A percentile compares a stretch with the other conserved stretches of the same genome.
Evolutionary conservation across 345 rosid genomes (phyloP).

Genomic region (Arabidopsis thaliana): DNA sequence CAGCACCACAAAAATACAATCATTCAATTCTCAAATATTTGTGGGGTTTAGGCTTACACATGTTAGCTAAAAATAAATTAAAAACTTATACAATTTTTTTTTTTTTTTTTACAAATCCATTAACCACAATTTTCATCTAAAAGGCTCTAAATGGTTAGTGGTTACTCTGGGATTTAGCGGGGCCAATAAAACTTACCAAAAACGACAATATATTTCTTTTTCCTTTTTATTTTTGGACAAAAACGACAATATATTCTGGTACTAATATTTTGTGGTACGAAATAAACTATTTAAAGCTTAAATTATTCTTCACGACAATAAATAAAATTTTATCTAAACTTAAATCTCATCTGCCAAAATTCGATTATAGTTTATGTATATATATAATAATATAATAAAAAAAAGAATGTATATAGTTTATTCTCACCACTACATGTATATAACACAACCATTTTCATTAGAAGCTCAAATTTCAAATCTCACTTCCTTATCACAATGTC

Average conservation of each 20-base stretch:
- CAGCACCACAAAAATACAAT: not conserved
- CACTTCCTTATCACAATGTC: slow-evolving; percentile 35
- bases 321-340: not conserved
- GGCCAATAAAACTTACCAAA: not conserved
- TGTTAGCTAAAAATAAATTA: too few relatives aligned
- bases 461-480: slow-evolving; percentile 9
- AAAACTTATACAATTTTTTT: not conserved
- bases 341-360: slow-evolving; percentile 6
- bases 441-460: slow-evolving; percentile 21
- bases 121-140: not conserved
- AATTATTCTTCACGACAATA: not conserved
- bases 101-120: not conserved
- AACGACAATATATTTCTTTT: not conserved
- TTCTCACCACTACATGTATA: not conserved
- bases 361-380: too few relatives aligned
- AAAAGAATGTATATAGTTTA: too few relatives aligned
- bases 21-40: not conserved
- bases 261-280: not conserved
- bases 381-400: too few relatives aligned
- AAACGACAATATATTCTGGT: not conserved
- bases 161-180: not conserved
- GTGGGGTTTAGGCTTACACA: not conserved
- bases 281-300: not conserved
- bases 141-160: not conserved
- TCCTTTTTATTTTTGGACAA: too few relatives aligned